A percentile compares a stretch with the other conserved stretches of the same genome.
These are phyloP conservation scores for Arthrobotrys pseudoclavata DNA, from an alignment of 2,329 filamentous ascomycete genomes.

Conservation along the genomic window DNA sequence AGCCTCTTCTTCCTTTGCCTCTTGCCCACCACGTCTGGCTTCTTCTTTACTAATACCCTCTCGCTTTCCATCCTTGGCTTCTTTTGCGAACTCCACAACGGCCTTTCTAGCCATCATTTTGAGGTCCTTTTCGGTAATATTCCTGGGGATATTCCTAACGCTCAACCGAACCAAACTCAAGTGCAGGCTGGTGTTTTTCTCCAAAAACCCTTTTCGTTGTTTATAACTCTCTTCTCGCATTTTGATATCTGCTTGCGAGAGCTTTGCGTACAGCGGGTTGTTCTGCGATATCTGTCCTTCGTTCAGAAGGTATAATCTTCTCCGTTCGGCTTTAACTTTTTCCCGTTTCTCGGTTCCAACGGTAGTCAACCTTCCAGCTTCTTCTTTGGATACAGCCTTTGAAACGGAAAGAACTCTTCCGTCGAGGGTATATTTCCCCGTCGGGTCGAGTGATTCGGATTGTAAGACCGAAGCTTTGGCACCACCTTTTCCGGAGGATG, in stretches of 20 bases:
- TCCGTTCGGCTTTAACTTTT: conserved; percentile 85
- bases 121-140: conserved; percentile 85
- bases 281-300: conserved; percentile 82
- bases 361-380: conserved; percentile 81
- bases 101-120: conserved; percentile 92
- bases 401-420: conserved; percentile 87
- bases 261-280: conserved; percentile 80
- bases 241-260: conserved; percentile 83
- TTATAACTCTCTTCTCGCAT: conserved; percentile 88
- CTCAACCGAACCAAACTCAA: conserved; percentile 90
- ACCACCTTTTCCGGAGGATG: conserved; percentile 64
- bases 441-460: conserved; percentile 83
- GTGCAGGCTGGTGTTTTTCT: conserved; percentile 89
- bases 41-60: conserved; percentile 91
- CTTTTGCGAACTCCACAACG: conserved; percentile 92
- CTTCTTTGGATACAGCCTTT: conserved; percentile 84
- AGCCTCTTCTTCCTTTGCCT: conserved; percentile 84
- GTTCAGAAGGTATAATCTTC: conserved; percentile 85
- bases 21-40: conserved; percentile 80
- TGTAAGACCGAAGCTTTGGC: conserved; percentile 80
- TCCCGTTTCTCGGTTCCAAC: conserved; percentile 75
- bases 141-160: conserved; percentile 88
- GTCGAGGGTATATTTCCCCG: conserved; percentile 89
- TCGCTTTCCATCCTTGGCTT: conserved; percentile 83
- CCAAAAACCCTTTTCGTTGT: conserved; percentile 90